These are phyloP conservation scores for Kondoa subrosea DNA, from an alignment of 768 basidiomycete genomes.

Conservation along the genomic window DNA sequence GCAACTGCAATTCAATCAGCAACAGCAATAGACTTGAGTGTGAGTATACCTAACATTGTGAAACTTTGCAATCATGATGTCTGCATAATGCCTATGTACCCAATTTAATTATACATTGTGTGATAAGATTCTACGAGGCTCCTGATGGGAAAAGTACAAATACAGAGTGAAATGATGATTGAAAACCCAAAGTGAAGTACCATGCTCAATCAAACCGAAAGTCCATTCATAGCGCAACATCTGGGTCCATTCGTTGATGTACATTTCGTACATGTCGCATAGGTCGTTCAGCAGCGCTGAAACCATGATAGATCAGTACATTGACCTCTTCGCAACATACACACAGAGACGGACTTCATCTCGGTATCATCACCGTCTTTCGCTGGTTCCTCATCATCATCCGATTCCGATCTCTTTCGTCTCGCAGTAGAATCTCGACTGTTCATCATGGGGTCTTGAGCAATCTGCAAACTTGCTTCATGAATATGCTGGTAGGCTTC, in stretches of 20 bases:
- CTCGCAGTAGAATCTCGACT: neutral
- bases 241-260: neutral
- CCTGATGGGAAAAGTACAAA: too few species aligned
- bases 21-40: too few species aligned
- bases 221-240: neutral
- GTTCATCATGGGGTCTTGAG: constrained; percentile 34
- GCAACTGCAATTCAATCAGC: too few species aligned
- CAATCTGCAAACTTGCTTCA: constrained; percentile 54
- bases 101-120: too few species aligned
- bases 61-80: too few species aligned
- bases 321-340: too few species aligned
- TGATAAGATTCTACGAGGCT: too few species aligned
- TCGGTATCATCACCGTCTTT: neutral
- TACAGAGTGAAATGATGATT: too few species aligned
- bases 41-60: too few species aligned
- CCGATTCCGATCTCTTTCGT: neutral
- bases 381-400: neutral
- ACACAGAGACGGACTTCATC: neutral
- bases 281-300: neutral
- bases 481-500: constrained; percentile 94
- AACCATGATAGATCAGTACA: neutral
- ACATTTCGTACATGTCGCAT: neutral
- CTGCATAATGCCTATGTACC: too few species aligned
- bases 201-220: too few species aligned
- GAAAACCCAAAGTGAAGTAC: too few species aligned